Evolutionary conservation across 2,329 filamentous ascomycete genomes (phyloP).

Genomic region (Sphaerostilbella broomeana): DNA sequence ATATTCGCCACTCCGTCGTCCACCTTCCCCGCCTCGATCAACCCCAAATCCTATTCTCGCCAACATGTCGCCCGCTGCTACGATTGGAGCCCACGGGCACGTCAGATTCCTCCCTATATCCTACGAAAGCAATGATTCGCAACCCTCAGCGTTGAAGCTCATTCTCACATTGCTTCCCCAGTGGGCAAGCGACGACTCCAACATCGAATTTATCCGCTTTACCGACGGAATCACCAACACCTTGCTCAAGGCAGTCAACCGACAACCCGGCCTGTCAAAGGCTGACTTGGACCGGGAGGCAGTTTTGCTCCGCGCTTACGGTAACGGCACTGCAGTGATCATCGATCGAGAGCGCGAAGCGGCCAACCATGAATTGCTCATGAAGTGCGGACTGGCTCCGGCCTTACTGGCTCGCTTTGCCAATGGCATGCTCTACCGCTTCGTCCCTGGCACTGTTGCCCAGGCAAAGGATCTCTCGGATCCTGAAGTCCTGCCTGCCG

Average conservation of each 20-base stretch:
- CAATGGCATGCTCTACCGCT: conserved; percentile 94
- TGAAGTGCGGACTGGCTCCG: conserved; percentile 76
- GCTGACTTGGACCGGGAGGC: conserved; percentile 74
- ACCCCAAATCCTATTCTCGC: not conserved
- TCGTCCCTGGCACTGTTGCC: conserved; percentile 74
- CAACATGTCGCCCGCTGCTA: conserved; percentile 30
- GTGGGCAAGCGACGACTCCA: conserved; percentile 68
- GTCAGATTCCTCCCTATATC: conserved; percentile 64
- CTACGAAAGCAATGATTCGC: conserved; percentile 71
- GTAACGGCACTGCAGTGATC: conserved; percentile 85
- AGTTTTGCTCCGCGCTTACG: conserved; percentile 86
- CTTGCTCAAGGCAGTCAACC: conserved; percentile 70
- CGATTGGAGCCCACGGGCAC: conserved; percentile 32
- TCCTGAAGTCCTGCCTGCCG: conserved; percentile 70
- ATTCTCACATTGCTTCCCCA: conserved; percentile 75
- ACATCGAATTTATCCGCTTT: conserved; percentile 81
- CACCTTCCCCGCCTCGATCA: not conserved
- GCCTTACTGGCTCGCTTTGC: conserved; percentile 84
- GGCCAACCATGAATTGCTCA: conserved; percentile 78
- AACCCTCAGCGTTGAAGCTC: conserved; percentile 71
- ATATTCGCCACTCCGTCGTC: not conserved
- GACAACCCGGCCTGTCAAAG: conserved; percentile 58
- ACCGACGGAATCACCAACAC: conserved; percentile 99
- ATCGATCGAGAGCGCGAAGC: conserved; percentile 89
- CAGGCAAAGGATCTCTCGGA: conserved; percentile 72